These are phyloP conservation scores for Pythium plurisporium DNA, from an alignment of 352 stramenopile species.

Conservation along the genomic window DNA sequence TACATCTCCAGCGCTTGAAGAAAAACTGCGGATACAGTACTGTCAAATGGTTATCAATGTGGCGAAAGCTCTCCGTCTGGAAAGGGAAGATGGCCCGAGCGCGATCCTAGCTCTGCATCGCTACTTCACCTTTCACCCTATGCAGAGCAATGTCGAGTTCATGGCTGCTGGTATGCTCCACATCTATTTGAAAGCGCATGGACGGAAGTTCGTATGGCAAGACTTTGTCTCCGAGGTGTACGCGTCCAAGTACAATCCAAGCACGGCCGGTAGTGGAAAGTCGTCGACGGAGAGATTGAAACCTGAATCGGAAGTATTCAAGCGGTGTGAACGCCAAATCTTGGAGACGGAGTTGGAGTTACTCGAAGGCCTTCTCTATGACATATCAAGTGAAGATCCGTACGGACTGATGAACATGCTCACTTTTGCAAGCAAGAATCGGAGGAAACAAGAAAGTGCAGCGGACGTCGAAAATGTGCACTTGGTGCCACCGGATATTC, in stretches of 20 bases:
- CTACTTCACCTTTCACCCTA: conserved; percentile 73
- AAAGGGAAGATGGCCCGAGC: conserved; percentile 67
- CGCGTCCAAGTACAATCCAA: not conserved
- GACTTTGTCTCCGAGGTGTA: conserved; percentile 75
- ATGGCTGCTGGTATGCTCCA: conserved; percentile 67
- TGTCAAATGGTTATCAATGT: conserved; percentile 62
- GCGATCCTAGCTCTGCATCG: conserved; percentile 73
- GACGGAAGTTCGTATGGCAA: conserved; percentile 48
- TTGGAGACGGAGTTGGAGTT: conserved; percentile 55
- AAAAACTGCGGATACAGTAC: conserved; percentile 57
- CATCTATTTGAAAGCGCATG: conserved; percentile 72
- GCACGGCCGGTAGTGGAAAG: not conserved
- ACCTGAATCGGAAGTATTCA: conserved; percentile 41
- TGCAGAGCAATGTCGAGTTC: conserved; percentile 62
- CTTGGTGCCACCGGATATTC: conserved; percentile 36
- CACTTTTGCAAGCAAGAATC: conserved; percentile 37
- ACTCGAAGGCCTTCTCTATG: conserved; percentile 71
- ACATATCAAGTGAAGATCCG: conserved; percentile 64
- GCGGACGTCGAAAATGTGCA: not conserved
- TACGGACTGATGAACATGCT: conserved; percentile 72
- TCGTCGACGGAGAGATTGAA: conserved; percentile 5
- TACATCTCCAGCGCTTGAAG: conserved; percentile 63
- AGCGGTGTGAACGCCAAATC: conserved; percentile 48
- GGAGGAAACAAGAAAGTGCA: not conserved
- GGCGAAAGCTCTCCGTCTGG: conserved; percentile 51